Evolutionary conservation across 1,284 basidiomycete species (phyloP), one percentile per base, ranked within the genome.

Genomic region (Neonothopanus nambi): DNA sequence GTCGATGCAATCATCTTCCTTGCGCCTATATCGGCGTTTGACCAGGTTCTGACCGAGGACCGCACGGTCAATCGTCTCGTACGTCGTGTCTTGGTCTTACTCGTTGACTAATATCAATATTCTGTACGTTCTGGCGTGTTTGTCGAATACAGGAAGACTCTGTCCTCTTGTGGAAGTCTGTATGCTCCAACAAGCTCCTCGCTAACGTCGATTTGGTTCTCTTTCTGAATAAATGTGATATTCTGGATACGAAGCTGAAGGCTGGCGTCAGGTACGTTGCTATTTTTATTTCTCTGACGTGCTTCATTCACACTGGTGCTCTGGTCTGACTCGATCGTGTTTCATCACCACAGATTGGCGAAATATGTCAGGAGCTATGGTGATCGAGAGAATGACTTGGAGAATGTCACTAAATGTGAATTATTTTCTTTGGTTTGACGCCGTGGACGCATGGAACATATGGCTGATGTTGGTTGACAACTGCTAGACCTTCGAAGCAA

Each of bases 211-310:
- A 89, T 60, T 72, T 91, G 30, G 82, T 91, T 46, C 75, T 91
- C 23, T 91, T 91, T 73, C 75, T 91, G 51, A 91, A 91, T 71
- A 91, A 91, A 61, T 90, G 88, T 60, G 88, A 91, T 66, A 83
- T 91, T 52, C 70, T 90, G 41, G 80, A 84, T 45, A 63, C 72
- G 52, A 91, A 91, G 68, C 70, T 91, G 33, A 71, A 74, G 13
- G 69, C 79, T 1, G 89, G 89, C 15, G 74, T 85, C 35, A 73
- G 74, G 76, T 76, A 51, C 26, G 41, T 48, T 43, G 46, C 43
- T 54, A 47, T 43, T 35, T 49, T 23, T 35, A 18, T 33, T 13
- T 13, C 30, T 33, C 30, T 2, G 8, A 45, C 43, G 28, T 41
- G 20, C 35, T 46, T 36, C 26, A 18, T 41, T 40, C 7, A 13